phyloP scores from a whole-genome alignment of 495 filamentous ascomycete species.

The Daldinia loculata region DNA sequence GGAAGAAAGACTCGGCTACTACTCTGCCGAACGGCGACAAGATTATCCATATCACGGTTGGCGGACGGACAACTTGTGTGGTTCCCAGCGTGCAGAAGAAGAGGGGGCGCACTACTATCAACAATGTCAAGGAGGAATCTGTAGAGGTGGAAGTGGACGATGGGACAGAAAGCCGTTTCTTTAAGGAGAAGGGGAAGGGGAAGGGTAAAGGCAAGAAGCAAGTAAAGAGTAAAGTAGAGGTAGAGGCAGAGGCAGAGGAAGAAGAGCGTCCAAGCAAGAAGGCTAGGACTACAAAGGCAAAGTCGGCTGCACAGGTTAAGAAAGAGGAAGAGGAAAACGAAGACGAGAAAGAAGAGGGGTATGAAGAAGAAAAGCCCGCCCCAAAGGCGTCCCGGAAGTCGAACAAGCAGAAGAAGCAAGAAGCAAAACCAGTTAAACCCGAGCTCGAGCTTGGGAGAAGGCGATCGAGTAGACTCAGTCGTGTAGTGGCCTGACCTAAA shows the following conservation, averaged over 20 bases:
- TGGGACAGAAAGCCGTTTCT: slow-evolving; percentile 39
- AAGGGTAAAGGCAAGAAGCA: slow-evolving; percentile 11
- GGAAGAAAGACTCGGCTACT: slow-evolving; percentile 73
- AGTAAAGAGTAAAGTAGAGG: slow-evolving; percentile 19
- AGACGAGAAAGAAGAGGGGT: background rate
- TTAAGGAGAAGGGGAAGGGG: slow-evolving; percentile 33
- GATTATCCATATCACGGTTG: slow-evolving; percentile 84
- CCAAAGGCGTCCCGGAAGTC: slow-evolving; percentile 11
- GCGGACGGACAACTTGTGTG: slow-evolving; percentile 86
- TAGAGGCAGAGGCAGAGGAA: slow-evolving; percentile 19
- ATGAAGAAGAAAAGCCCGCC: slow-evolving; percentile 6
- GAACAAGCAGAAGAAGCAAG: slow-evolving; percentile 19
- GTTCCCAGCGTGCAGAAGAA: slow-evolving; percentile 89
- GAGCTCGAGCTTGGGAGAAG: slow-evolving; percentile 39
- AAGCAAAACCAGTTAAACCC: slow-evolving; percentile 7
- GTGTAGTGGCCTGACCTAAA: background rate
- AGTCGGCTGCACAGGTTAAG: slow-evolving; percentile 23
- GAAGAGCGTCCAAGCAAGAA: slow-evolving; percentile 44
- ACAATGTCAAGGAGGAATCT: slow-evolving; percentile 47
- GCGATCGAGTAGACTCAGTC: slow-evolving; percentile 49
- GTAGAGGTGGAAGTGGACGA: slow-evolving; percentile 39
- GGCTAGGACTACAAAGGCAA: slow-evolving; percentile 24
- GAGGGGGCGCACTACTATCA: slow-evolving; percentile 48
- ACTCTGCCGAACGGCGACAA: slow-evolving; percentile 83
- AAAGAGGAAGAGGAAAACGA: slow-evolving; percentile 18